Percentiles rank a stretch among this genome's conserved stretches.
Conservation (phyloP, 768 basidiomycete genomes). For the Pulveroboletus sp. region DNA sequence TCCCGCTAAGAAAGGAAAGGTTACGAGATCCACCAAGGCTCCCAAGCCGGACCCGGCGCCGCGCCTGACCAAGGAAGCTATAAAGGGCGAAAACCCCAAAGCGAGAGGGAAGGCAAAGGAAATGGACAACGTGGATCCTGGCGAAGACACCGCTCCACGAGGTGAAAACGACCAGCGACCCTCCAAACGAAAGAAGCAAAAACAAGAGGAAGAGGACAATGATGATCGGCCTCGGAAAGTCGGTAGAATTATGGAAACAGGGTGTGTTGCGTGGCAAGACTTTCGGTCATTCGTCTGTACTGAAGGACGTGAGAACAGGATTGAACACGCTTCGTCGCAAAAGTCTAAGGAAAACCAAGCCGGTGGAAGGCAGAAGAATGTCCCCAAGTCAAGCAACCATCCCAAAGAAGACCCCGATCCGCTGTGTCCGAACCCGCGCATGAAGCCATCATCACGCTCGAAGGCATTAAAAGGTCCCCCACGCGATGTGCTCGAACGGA, state of each 20-base stretch:
- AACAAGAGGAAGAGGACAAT: conserved; percentile 18
- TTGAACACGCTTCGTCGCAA: conserved; percentile 19
- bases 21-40: neutral
- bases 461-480: conserved; percentile 36
- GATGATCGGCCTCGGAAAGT: conserved; percentile 24
- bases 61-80: neutral
- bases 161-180: neutral
- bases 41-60: neutral
- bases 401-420: neutral
- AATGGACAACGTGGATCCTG: neutral
- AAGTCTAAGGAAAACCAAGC: conserved; percentile 35
- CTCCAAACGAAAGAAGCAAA: conserved; percentile 17
- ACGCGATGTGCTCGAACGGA: conserved; percentile 36
- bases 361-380: neutral
- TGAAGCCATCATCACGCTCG: conserved; percentile 1
- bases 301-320: conserved; percentile 1
- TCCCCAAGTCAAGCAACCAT: neutral
- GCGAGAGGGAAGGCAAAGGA: neutral
- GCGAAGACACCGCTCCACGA: no score
- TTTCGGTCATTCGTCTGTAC: no score
- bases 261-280: conserved; percentile 9
- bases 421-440: neutral
- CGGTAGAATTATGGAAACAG: conserved; percentile 12
- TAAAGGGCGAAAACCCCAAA: neutral
- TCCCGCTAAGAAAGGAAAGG: conserved; percentile 18